Evolutionary conservation across 257 asterid species (phyloP), one percentile per base, ranked within the genome.

Genomic region (Eustoma russellianum): DNA sequence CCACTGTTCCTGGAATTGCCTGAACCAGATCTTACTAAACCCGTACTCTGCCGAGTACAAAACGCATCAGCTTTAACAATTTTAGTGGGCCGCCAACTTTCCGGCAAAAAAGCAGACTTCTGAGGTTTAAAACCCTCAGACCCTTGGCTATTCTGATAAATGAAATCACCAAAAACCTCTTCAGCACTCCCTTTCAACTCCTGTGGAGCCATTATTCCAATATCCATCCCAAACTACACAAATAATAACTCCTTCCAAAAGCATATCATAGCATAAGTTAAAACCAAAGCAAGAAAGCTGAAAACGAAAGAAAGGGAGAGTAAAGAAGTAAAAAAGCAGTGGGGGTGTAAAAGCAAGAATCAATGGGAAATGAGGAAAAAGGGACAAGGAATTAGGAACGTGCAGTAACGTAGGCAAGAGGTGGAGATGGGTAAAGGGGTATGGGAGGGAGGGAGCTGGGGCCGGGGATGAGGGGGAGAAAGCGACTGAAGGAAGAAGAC

Each of bases 1-100:
- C 74, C 74, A 62, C 62, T 45, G 5, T 41, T 59, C 10, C 51
- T 63, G 2, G 61, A 43, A 17, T 30, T 50, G 17, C 50, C 55
- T 24, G 62, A 64, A 57, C 60, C 72, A 64, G 80, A 75, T 70
- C 80, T 67, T 66, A 50, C 50, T 50, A 66, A 62, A 57, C 52
- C 2, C 17, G 64, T 46, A 43, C 35, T 57, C 19, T 52, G 59
- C 40, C 17, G 41, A 46, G 41, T 30, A 52, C 57, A 52, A 7
- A 54, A 63, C 45, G 63, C 70, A 51, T 68, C 45, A 51, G 62
- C 24, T 55, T 46, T 69, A 0, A 59, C 50, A 0, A 53, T 33
- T 54, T 71, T 75, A 17, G 40, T 44, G 0, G 44, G 13, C 59
- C 74, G 62, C 77, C 64, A 67, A 14, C 28, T 16, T 10, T 56